Conservation (phyloP, 2,329 filamentous ascomycete genomes). For the Ophiostoma fasciatum region DNA sequence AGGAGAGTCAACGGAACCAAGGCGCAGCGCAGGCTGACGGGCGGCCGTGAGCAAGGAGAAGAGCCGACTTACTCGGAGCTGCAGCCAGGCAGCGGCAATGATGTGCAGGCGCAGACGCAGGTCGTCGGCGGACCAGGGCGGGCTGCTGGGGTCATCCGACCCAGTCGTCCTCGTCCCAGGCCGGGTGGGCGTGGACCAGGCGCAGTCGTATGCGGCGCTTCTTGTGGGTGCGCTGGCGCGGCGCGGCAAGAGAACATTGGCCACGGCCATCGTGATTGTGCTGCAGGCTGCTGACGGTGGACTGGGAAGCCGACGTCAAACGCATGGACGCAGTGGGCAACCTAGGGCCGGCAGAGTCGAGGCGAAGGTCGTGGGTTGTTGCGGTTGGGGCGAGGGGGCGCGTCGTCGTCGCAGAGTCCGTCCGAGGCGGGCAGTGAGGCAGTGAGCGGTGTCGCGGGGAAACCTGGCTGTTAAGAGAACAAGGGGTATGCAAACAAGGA, state of each 20-base stretch:
- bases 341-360: slow-evolving; percentile 8
- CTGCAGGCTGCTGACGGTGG: slow-evolving; percentile 26
- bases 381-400: too few relatives aligned
- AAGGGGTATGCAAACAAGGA: too few relatives aligned
- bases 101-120: slow-evolving; percentile 21
- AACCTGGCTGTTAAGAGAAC: too few relatives aligned
- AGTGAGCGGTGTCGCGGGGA: too few relatives aligned
- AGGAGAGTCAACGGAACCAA: too few relatives aligned
- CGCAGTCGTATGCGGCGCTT: slow-evolving; percentile 23
- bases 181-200: slow-evolving; percentile 20
- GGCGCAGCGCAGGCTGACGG: too few relatives aligned
- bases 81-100: slow-evolving; percentile 27
- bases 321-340: slow-evolving; percentile 34
- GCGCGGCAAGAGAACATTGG: slow-evolving; percentile 29
- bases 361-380: not conserved
- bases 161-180: slow-evolving; percentile 20
- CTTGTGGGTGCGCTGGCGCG: slow-evolving; percentile 25
- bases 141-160: slow-evolving; percentile 19
- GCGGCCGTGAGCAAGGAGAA: slow-evolving; percentile 1
- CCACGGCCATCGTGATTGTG: slow-evolving; percentile 40
- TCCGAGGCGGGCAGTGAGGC: too few relatives aligned
- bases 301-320: slow-evolving; percentile 26
- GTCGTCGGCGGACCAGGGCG: slow-evolving; percentile 12
- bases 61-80: slow-evolving; percentile 14
- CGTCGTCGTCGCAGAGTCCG: too few relatives aligned